Evolutionary conservation across 331 rosid genomes (phyloP), one percentile per base, ranked within the genome.

Genomic region (Quercus phellos): DNA sequence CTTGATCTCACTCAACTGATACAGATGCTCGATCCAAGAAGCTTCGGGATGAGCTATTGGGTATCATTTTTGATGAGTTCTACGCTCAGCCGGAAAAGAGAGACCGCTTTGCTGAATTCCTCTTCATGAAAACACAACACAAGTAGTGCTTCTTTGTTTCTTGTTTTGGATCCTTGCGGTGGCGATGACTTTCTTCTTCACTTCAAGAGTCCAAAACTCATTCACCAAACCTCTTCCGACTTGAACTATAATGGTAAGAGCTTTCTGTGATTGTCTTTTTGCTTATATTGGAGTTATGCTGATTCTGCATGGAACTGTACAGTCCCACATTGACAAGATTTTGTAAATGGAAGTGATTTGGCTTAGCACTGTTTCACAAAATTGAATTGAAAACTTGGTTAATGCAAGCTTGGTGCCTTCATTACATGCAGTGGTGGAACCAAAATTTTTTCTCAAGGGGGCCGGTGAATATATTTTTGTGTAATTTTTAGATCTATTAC

Each of bases 221-320:
- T 75, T 74, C 43, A 38, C 12, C 2, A 85, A 87, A 51, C 88
- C 87, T 46, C 70, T 43, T 68, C 96, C 97, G 51, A 92, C 97
- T 59, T 92, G 85, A 90, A 76, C 50, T 42, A 10, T 42, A 0
- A 6, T 7, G 3, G 10, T 29, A 64, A 74, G 63, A 11, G 10
- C 38, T 34, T 34, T 34, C 38, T 34, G 0, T 34, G 38, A 34
- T 34, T 34, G 38, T 34, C 7, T 5, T 34, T 34, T 34, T 34
- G 38, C 38, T 1, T 34, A 34, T 34, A 34, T 51, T 0, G 50
- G 43, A 6, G 61, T 68, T 81, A 59, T 7, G 60, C 3, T 42
- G 50, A 42, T 42, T 42, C 50, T 42, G 50, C 50, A 42, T 42
- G 50, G 50, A 8, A 42, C 50, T 42, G 50, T 42, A 34, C 7